A percentile compares a stretch with the other conserved stretches of the same genome.
phyloP scores from a whole-genome alignment of 352 stramenopile species.

The Pythium periplocum region DNA sequence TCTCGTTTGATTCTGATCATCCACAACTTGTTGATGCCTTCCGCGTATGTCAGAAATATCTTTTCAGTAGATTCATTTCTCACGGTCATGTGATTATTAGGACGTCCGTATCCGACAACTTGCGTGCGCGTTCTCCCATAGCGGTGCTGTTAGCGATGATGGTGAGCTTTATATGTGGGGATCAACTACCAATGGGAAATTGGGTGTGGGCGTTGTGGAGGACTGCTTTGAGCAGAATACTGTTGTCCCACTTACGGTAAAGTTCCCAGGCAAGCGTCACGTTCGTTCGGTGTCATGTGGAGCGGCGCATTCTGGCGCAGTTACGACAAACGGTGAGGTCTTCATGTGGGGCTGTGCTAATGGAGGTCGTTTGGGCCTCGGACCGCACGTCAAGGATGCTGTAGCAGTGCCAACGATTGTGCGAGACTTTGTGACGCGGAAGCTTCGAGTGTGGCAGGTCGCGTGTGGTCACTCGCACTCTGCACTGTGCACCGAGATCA shows the following conservation, averaged over 20 bases:
- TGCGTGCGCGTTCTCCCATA: slow-evolving; percentile 80
- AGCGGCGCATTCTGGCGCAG: slow-evolving; percentile 70
- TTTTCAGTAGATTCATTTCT: too few species aligned
- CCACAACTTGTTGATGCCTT: slow-evolving; percentile 55
- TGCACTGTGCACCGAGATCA: slow-evolving; percentile 68
- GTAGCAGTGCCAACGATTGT: slow-evolving; percentile 80
- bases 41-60: slow-evolving; percentile 14
- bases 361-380: slow-evolving; percentile 88
- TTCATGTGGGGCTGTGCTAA: slow-evolving; percentile 92
- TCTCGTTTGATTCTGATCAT: slow-evolving; percentile 63
- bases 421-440: slow-evolving; percentile 47
- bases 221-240: slow-evolving; percentile 74
- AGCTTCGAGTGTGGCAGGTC: slow-evolving; percentile 75
- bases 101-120: slow-evolving; percentile 22
- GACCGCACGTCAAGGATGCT: slow-evolving; percentile 47
- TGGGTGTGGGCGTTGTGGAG: slow-evolving; percentile 72
- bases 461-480: slow-evolving; percentile 77
- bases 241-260: slow-evolving; percentile 57
- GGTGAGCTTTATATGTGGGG: slow-evolving; percentile 87
- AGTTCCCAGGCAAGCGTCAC: slow-evolving; percentile 53
- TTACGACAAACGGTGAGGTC: slow-evolving; percentile 59
- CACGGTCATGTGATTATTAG: neutral
- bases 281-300: slow-evolving; percentile 87
- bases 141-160: slow-evolving; percentile 59
- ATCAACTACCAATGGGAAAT: slow-evolving; percentile 61